phyloP scores from a whole-genome alignment of 2,329 filamentous ascomycete species.

The Colletotrichum orchidophilum region DNA sequence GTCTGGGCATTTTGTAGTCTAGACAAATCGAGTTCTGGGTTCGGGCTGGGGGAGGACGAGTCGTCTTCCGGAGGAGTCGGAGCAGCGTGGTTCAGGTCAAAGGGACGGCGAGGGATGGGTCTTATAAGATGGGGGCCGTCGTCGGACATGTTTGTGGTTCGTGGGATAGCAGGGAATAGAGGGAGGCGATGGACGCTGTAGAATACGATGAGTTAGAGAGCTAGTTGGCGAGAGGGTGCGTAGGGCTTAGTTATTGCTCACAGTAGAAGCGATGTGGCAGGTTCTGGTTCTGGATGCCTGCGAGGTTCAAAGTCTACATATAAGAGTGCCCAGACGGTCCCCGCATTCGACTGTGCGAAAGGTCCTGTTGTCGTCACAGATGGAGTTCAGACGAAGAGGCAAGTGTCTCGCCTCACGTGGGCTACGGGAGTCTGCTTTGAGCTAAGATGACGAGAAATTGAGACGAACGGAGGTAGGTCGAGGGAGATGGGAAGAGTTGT shows the following conservation, averaged over 20 bases:
- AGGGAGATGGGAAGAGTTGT: neutral
- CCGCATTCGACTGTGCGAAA: neutral
- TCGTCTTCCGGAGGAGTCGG: slow-evolving; percentile 54
- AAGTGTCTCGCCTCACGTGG: slow-evolving; percentile 27
- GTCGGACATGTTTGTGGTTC: slow-evolving; percentile 46
- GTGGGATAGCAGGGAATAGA: neutral
- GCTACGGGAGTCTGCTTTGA: slow-evolving; percentile 2
- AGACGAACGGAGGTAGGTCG: slow-evolving; percentile 9
- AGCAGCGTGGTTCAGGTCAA: slow-evolving; percentile 65
- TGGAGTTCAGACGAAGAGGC: slow-evolving; percentile 23
- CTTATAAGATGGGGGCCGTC: slow-evolving; percentile 67
- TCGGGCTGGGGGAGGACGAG: slow-evolving; percentile 48
- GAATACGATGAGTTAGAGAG: neutral
- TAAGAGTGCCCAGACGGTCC: neutral
- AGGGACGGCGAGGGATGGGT: slow-evolving; percentile 77
- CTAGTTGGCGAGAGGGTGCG: neutral
- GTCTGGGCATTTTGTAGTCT: slow-evolving; percentile 38
- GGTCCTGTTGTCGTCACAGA: slow-evolving; percentile 13
- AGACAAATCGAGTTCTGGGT: slow-evolving; percentile 53
- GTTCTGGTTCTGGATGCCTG: neutral
- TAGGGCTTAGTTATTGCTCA: slow-evolving; percentile 4
- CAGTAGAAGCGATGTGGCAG: neutral
- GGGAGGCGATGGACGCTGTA: neutral
- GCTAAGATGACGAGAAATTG: slow-evolving; percentile 7
- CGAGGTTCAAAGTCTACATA: neutral